Conservation (phyloP, 305 asterid genomes). For the Lippia alba region DNA sequence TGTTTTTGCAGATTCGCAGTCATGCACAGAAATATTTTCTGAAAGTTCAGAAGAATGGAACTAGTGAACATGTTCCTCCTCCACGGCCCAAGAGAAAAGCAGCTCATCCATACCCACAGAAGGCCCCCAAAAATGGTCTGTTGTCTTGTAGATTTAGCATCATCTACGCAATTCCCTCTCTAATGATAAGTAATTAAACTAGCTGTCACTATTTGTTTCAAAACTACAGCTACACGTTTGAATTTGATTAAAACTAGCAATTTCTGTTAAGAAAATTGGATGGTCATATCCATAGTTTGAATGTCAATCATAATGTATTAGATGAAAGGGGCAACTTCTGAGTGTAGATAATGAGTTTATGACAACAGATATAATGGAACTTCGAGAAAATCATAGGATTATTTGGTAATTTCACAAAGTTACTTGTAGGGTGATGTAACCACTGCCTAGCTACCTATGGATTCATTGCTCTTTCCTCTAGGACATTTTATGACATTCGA, state of each 20-base stretch:
- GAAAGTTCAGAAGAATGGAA: conserved; percentile 91
- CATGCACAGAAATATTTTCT: conserved; percentile 95
- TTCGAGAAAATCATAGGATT: no score
- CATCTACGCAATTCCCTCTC: neutral
- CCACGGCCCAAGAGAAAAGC: conserved; percentile 98
- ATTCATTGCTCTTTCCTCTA: neutral
- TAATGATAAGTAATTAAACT: neutral
- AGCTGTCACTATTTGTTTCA: neutral
- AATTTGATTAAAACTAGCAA: no score
- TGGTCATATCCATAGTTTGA: no score
- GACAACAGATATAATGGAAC: no score
- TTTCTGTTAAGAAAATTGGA: no score
- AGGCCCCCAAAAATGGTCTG: conserved; percentile 76
- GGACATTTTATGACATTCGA: neutral
- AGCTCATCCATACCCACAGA: conserved; percentile 91
- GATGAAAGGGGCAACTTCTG: no score
- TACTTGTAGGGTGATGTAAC: no score
- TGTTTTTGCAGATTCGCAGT: conserved; percentile 83
- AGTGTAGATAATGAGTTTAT: no score
- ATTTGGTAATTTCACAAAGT: no score
- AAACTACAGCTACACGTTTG: no score
- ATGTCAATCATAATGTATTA: no score
- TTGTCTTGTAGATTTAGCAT: conserved; percentile 8
- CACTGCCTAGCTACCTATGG: neutral
- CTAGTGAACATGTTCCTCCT: conserved; percentile 87